Conservation (phyloP, 2,329 filamentous ascomycete species). For the Cercospora citrullina region DNA sequence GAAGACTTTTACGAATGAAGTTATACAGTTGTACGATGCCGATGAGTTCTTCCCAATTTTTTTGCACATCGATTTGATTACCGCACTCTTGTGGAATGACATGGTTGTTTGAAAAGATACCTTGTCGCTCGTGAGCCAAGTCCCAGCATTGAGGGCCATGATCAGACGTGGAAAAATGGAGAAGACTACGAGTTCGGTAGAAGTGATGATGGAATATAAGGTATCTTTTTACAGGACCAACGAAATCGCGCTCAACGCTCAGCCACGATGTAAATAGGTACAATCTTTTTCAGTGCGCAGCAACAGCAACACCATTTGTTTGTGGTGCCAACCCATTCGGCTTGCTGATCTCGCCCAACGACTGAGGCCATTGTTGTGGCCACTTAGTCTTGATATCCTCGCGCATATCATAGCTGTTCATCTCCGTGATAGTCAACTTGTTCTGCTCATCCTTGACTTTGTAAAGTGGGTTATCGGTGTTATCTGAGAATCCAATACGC, state of each 20-base stretch:
- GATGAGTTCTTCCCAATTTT: too few relatives aligned
- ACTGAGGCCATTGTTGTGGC: conserved; percentile 21
- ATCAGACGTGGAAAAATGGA: too few relatives aligned
- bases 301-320: conserved; percentile 11
- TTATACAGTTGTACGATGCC: too few relatives aligned
- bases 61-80: too few relatives aligned
- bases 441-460: conserved; percentile 62
- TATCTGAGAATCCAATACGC: conserved; percentile 59
- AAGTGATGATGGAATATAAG: background rate
- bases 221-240: background rate
- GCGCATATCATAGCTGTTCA: conserved; percentile 58
- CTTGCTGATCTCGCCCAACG: conserved; percentile 6
- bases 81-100: too few relatives aligned
- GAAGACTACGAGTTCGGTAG: background rate
- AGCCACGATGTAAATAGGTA: background rate
- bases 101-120: too few relatives aligned
- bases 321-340: conserved; percentile 11
- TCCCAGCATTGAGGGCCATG: too few relatives aligned
- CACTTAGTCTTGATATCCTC: conserved; percentile 29
- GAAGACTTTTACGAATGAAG: too few relatives aligned
- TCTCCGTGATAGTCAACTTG: conserved; percentile 67
- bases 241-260: conserved; percentile 8
- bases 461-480: conserved; percentile 58
- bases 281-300: conserved; percentile 4
- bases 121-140: too few relatives aligned